Base-by-base conservation (phyloP, 2,329 filamentous ascomycete species). In the Diaporthe nobilis region DNA sequence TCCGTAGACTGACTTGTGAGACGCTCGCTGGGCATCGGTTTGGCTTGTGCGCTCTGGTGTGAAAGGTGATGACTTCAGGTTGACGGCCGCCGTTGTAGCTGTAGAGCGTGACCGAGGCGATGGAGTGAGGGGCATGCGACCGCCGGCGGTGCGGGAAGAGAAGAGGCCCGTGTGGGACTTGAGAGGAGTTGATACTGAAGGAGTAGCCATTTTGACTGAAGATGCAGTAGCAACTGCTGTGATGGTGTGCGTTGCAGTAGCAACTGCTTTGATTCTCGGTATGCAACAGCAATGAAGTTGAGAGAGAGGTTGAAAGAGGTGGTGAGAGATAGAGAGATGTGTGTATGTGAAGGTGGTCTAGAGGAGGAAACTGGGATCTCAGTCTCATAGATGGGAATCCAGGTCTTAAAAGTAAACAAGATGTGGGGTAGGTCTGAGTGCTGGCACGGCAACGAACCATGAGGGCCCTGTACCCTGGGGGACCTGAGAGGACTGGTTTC, bases 121-220 rank as follows among this genome's bases (percentile, higher is more conserved):
- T 44, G 97, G 96, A 5, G 96, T 98, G 83, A 99, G 88, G 80
- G 97, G 96, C 90, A 98, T 96, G 78, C 97, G 95, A 84, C 96
- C 95, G 87, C 96, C 96, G 85, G 96, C 97, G 84, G 96, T 97
- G 84, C 95, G 95, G 80, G 94, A 92, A 80, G 94, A 95, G 88
- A 98, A 98, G 82, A 98, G 91, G 76, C 95, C 95, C 86, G 94
- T 92, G 86, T 98, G 96, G 90, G 94, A 97, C 90, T 98, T 98
- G 84, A 97, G 90, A 77, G 97, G 97, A 77, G 97, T 98, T 82
- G 95, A 94, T 85, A 98, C 92, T 83, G 91, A 88, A 85, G 91
- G 87, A 77, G 87, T 94, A 84, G 96, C 95, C 96, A 98, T 98
- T 84, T 81, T 90, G 85, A 74, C 78, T 73, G 74, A 47, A 47